Percentiles rank a stretch among this genome's conserved stretches.
Conservation (phyloP, 164 flowering plant genomes). For the Platanus orientalis region DNA sequence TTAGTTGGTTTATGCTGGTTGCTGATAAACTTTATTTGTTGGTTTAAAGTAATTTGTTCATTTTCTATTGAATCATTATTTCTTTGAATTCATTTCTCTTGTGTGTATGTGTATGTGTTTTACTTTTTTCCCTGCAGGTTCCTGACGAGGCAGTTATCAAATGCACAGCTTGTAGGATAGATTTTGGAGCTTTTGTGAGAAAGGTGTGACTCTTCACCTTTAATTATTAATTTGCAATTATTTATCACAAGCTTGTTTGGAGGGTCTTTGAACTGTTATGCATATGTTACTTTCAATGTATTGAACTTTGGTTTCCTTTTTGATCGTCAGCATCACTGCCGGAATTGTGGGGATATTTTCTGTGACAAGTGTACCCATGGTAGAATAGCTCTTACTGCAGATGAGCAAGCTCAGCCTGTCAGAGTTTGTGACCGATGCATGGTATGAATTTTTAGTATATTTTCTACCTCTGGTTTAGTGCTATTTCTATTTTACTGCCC, state of each 20-base stretch:
- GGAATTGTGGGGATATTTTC: conserved; percentile 97
- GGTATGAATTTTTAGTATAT: conserved; percentile 42
- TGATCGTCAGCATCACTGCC: conserved; percentile 79
- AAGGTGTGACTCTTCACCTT: conserved; percentile 34
- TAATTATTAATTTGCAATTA: background rate
- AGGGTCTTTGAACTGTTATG: background rate
- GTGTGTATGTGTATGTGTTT: background rate
- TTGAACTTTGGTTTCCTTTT: background rate
- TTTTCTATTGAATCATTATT: too few species aligned
- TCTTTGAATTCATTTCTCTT: too few species aligned
- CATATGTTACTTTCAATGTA: background rate
- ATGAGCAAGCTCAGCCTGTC: conserved; percentile 82
- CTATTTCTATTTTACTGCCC: too few species aligned
- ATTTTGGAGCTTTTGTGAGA: conserved; percentile 82
- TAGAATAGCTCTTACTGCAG: conserved; percentile 83
- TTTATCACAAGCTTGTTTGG: conserved; percentile 6
- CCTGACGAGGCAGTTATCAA: conserved; percentile 93
- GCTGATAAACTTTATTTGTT: too few species aligned
- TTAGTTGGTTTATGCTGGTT: too few species aligned
- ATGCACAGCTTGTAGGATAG: conserved; percentile 78
- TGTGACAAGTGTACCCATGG: conserved; percentile 98
- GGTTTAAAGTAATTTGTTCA: too few species aligned
- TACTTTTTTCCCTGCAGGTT: conserved; percentile 36
- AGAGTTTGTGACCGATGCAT: conserved; percentile 95
- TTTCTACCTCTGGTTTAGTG: background rate